phyloP scores from a whole-genome alignment of 106 monocot genomes.

The Chionographis japonica region DNA sequence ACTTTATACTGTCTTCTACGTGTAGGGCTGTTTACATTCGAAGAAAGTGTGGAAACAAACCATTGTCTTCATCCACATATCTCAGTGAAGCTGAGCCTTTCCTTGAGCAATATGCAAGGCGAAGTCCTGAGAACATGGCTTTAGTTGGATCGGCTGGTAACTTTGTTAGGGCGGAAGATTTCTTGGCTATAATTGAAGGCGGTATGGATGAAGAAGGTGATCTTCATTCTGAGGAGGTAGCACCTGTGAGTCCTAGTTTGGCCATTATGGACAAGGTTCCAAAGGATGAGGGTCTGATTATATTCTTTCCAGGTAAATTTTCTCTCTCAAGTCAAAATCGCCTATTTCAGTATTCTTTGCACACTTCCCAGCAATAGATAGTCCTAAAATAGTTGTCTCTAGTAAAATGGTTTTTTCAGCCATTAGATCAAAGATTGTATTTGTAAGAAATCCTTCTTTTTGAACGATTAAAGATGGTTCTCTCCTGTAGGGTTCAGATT shows the following conservation, averaged over 20 bases:
- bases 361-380: neutral
- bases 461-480: too few species aligned
- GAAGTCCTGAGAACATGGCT: constrained; percentile 66
- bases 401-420: too few species aligned
- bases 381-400: neutral
- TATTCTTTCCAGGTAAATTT: constrained; percentile 89
- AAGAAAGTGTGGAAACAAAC: constrained; percentile 80
- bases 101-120: constrained; percentile 89
- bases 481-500: too few species aligned
- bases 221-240: constrained; percentile 50
- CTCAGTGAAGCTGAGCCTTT: constrained; percentile 95
- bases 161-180: constrained; percentile 73
- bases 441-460: too few species aligned
- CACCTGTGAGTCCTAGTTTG: constrained; percentile 21
- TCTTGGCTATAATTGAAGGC: constrained; percentile 66
- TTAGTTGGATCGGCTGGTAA: constrained; percentile 88
- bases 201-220: constrained; percentile 96
- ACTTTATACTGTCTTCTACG: neutral
- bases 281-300: constrained; percentile 85
- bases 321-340: neutral
- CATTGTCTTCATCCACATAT: constrained; percentile 70
- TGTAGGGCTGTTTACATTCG: constrained; percentile 89
- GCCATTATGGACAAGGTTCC: constrained; percentile 41
- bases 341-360: neutral
- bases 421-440: too few species aligned